Base-by-base conservation (phyloP, 306 rosid species). In the Acacia confusa region DNA sequence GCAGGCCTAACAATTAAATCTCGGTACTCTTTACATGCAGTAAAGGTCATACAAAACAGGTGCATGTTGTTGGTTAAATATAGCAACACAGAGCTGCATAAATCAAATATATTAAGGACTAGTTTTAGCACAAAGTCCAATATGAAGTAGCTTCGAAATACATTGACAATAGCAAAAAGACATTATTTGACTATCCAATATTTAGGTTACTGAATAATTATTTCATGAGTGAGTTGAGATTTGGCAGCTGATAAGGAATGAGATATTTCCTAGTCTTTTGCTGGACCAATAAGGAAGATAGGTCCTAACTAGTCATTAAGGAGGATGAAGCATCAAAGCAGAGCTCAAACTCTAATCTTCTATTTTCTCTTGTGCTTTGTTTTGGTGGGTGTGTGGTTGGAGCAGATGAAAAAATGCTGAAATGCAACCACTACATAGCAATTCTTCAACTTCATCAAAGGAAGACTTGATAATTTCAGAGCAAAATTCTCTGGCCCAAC, bases 51-150 rank as follows among this genome's bases (percentile, higher is more conserved):
- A 70, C 47, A 76, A 80, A 27, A 77, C 13, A 57, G 40, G 68
- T 50, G 34, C n/a, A 50, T 43, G 27, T 61, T 41, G n/a, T 50
- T 64, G 32, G 70, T 80, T 28, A 63, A n/a, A 41, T 64, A 28
- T 53, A 34, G 45, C 24, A 17, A 75, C 44, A 65, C 70, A 65
- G 44, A 65, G 40, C 40, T 36, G 70, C 70, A 65, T 17, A 2
- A 15, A 15, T 19, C 57, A 66, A 83, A 78, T 63, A 30, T n/a
- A 30, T 63, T 58, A 69, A 9, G 17, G 71, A 78, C 74, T 40
- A 32, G 40, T 34, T 67, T 66, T 44, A 79, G 34, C 34, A 55
- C 11, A 30, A 3, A 61, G 45, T 82, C 67, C 28, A 70, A 13
- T 0, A 70, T 22, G 55, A 65, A 12, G 50, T n/a, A 41, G 48